phyloP scores from a whole-genome alignment of 2,329 filamentous ascomycete genomes.

The Trichoderma sp. region DNA sequence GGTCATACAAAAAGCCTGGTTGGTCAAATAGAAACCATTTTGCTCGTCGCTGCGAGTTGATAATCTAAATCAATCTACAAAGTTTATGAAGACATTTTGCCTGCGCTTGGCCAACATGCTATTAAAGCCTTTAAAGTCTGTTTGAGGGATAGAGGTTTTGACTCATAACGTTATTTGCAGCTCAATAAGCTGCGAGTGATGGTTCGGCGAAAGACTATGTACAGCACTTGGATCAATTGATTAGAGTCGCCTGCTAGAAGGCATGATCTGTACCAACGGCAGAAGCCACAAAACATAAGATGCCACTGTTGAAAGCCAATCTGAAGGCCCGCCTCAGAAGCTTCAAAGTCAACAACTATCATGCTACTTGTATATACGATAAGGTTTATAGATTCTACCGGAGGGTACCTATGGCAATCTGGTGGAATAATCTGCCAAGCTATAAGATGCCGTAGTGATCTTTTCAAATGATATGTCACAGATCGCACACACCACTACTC shows the following conservation, averaged over 20 bases:
- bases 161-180: neutral
- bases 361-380: neutral
- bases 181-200: neutral
- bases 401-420: neutral
- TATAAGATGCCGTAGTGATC: neutral
- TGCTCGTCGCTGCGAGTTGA: conserved; percentile 12
- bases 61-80: conserved; percentile 15
- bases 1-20: conserved; percentile 30
- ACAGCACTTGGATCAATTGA: neutral
- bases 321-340: neutral
- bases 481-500: neutral
- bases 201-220: neutral
- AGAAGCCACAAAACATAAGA: neutral
- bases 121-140: neutral
- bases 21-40: conserved; percentile 22
- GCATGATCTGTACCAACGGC: neutral
- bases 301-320: neutral
- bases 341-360: neutral
- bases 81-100: neutral
- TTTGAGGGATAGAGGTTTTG: neutral
- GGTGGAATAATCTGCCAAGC: neutral
- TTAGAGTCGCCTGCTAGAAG: neutral
- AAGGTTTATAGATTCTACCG: neutral
- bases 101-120: neutral
- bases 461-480: neutral